phyloP scores from a whole-genome alignment of 2,329 filamentous ascomycete genomes.

The Fusarium praegraminearum region DNA sequence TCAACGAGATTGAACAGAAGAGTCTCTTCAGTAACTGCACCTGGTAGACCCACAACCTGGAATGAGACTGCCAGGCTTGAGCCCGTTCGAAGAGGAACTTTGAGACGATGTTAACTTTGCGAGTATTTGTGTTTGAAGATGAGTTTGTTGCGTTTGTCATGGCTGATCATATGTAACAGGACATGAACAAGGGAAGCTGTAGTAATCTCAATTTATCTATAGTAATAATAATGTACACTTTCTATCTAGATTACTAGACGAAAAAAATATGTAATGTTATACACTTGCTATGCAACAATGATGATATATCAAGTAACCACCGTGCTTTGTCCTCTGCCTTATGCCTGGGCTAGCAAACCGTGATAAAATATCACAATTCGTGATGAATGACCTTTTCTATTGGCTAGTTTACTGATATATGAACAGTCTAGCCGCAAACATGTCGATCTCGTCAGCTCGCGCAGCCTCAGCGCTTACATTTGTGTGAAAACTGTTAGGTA shows the following conservation, averaged over 20 bases:
- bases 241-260: not conserved
- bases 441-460: not conserved
- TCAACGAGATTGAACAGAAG: rapidly evolving
- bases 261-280: not conserved
- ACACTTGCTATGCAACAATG: not conserved
- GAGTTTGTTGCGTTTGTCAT: not conserved
- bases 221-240: not conserved
- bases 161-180: not conserved
- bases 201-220: not conserved
- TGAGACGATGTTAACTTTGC: not conserved
- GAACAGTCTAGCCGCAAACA: no score
- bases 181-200: not conserved
- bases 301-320: not conserved
- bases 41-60: not conserved
- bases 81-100: not conserved
- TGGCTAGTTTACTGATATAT: not conserved
- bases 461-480: not conserved
- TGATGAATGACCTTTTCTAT: not conserved
- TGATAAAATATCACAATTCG: not conserved
- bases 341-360: not conserved
- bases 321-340: not conserved
- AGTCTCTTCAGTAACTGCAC: not conserved
- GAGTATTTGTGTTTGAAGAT: not conserved
- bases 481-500: not conserved
- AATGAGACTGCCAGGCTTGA: not conserved